Percentiles rank a stretch among this genome's conserved stretches.
Conservation (phyloP, 2,329 filamentous ascomycete species). For the Pseudopyrenochaeta lycopersici region DNA sequence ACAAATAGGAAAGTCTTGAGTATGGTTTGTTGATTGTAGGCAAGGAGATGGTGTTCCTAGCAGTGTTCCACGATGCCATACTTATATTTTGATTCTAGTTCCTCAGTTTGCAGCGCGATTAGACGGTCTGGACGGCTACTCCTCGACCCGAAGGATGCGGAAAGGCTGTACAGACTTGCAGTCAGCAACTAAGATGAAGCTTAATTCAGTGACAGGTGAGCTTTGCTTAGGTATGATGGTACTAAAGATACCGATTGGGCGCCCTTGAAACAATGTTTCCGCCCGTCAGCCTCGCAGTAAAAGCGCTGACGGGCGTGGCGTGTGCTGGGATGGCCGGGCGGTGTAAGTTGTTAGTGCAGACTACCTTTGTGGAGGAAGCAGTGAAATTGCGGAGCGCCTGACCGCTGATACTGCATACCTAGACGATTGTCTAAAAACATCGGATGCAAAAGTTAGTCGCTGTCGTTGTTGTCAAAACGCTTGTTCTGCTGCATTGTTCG, state of each 20-base stretch:
- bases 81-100: slow-evolving; percentile 33
- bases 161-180: slow-evolving; percentile 18
- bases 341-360: slow-evolving; percentile 2
- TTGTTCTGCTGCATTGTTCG: slow-evolving; percentile 1
- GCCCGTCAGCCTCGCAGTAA: slow-evolving; percentile 16
- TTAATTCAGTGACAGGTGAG: slow-evolving; percentile 19
- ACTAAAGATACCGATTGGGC: slow-evolving; percentile 24
- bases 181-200: slow-evolving; percentile 15
- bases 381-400: not conserved
- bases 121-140: slow-evolving; percentile 13
- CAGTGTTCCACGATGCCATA: slow-evolving; percentile 8
- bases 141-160: slow-evolving; percentile 8
- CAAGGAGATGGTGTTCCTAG: slow-evolving; percentile 34
- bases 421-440: slow-evolving; percentile 4
- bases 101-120: not conserved
- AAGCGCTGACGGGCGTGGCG: slow-evolving; percentile 21
- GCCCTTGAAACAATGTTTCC: slow-evolving; percentile 9
- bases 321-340: slow-evolving; percentile 6
- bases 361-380: not conserved
- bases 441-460: not conserved
- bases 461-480: not conserved
- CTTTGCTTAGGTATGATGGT: slow-evolving; percentile 17
- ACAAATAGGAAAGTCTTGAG: slow-evolving; percentile 26
- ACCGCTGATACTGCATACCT: not conserved
- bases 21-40: slow-evolving; percentile 37